Evolutionary conservation across 2,329 filamentous ascomycete genomes (phyloP).

Genomic region (Colletotrichum sp.): DNA sequence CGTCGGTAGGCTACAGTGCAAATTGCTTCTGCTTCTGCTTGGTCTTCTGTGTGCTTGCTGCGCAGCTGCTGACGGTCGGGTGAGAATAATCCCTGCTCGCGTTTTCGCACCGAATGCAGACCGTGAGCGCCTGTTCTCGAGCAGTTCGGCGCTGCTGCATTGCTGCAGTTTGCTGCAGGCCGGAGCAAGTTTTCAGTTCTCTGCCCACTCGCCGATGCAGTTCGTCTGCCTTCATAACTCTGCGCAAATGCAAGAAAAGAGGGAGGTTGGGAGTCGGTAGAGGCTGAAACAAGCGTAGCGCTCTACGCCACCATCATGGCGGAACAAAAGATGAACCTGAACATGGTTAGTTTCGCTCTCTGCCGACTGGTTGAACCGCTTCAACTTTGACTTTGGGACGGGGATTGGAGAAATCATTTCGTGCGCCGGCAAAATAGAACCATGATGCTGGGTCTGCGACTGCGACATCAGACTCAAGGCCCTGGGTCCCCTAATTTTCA

Average conservation of each 20-base stretch:
- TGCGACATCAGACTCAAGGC: background rate
- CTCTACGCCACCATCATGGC: background rate
- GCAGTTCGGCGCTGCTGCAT: background rate
- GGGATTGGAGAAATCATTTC: background rate
- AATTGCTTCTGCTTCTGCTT: background rate
- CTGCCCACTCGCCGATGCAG: background rate
- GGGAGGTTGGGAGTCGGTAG: background rate
- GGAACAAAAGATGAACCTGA: conserved; percentile 13
- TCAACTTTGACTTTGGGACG: background rate
- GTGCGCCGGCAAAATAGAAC: background rate
- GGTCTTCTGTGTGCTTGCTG: background rate
- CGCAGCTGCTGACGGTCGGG: background rate
- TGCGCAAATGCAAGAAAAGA: background rate
- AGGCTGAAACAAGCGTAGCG: conserved; percentile 16
- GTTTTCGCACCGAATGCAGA: background rate
- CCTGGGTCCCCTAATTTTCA: background rate
- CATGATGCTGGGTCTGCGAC: conserved; percentile 6
- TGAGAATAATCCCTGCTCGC: background rate
- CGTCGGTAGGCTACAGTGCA: background rate
- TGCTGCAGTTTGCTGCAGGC: background rate
- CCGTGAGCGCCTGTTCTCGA: background rate
- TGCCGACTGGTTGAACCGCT: background rate
- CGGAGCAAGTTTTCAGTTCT: background rate
- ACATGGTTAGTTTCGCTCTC: background rate
- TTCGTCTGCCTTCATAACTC: background rate